A percentile compares a stretch with the other conserved stretches of the same genome.
These are phyloP conservation scores for Carex scoparia DNA, from an alignment of 176 grass and related monocot species.

Conservation along the genomic window DNA sequence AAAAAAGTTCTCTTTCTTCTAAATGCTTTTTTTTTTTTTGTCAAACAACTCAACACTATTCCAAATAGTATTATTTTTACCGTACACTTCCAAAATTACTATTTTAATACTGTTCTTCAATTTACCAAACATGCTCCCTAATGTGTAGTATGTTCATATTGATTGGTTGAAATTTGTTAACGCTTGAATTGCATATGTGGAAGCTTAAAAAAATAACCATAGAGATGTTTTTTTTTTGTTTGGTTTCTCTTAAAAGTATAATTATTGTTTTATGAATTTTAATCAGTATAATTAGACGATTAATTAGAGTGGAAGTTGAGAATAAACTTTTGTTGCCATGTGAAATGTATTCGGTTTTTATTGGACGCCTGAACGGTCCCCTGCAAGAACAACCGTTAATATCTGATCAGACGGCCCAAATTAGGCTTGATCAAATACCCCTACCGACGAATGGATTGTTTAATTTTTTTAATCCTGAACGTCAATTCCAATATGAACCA, in stretches of 20 bases:
- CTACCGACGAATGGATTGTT: neutral
- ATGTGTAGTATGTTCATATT: neutral
- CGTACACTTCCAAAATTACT: neutral
- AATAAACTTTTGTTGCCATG: neutral
- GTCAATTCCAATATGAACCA: neutral
- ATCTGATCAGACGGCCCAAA: neutral
- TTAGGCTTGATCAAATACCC: neutral
- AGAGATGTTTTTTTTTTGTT: neutral
- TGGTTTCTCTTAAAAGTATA: neutral
- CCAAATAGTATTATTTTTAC: neutral
- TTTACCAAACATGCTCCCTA: neutral
- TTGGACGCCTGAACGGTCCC: too few species aligned
- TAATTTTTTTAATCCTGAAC: neutral
- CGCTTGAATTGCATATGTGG: neutral
- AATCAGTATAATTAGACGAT: neutral
- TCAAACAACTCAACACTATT: too few species aligned
- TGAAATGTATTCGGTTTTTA: neutral
- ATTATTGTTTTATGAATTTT: neutral
- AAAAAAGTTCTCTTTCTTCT: neutral
- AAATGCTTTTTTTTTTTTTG: too few species aligned
- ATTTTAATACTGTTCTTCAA: neutral
- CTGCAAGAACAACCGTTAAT: too few species aligned
- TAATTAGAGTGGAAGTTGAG: neutral
- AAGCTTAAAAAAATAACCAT: neutral
- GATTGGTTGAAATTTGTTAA: neutral